These are phyloP conservation scores for Dryas alaskensis DNA, from an alignment of 306 rosid species.

Conservation along the genomic window DNA sequence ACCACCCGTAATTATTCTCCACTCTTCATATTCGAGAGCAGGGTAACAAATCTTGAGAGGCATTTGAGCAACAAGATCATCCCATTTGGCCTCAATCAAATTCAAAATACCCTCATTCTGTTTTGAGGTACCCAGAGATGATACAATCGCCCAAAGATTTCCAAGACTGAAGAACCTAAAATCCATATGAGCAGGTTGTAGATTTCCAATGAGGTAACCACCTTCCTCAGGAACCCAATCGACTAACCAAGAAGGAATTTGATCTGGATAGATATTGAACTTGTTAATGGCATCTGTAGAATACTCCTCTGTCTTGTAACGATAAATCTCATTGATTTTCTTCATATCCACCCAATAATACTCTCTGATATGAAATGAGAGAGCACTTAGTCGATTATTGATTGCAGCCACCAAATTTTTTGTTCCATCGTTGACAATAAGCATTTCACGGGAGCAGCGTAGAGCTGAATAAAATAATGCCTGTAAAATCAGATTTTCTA, in stretches of 20 bases:
- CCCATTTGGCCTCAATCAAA: slow-evolving; percentile 87
- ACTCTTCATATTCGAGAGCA: slow-evolving; percentile 77
- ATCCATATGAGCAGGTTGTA: slow-evolving; percentile 98
- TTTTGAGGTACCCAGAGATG: slow-evolving; percentile 68
- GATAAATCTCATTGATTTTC: slow-evolving; percentile 89
- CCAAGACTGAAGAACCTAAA: slow-evolving; percentile 89
- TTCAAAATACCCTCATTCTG: slow-evolving; percentile 71
- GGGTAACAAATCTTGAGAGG: slow-evolving; percentile 93
- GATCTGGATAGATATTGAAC: slow-evolving; percentile 95
- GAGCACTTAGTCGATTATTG: slow-evolving; percentile 83
- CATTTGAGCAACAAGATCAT: slow-evolving; percentile 78
- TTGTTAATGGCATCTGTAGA: slow-evolving; percentile 86
- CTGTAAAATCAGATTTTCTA: slow-evolving; percentile 35
- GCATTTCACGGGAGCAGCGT: slow-evolving; percentile 80
- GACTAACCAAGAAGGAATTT: slow-evolving; percentile 91
- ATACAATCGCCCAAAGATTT: slow-evolving; percentile 84
- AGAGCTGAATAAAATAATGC: slow-evolving; percentile 85
- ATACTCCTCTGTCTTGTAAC: slow-evolving; percentile 90
- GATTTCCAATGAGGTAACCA: slow-evolving; percentile 87
- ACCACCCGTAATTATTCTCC: slow-evolving; percentile 87
- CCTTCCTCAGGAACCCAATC: slow-evolving; percentile 92
- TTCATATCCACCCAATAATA: slow-evolving; percentile 85
- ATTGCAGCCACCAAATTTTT: slow-evolving; percentile 73
- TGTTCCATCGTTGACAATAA: slow-evolving; percentile 67
- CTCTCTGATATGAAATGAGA: slow-evolving; percentile 85